These are phyloP conservation scores for Crepidotus variabilis DNA, from an alignment of 768 basidiomycete species.

Conservation along the genomic window DNA sequence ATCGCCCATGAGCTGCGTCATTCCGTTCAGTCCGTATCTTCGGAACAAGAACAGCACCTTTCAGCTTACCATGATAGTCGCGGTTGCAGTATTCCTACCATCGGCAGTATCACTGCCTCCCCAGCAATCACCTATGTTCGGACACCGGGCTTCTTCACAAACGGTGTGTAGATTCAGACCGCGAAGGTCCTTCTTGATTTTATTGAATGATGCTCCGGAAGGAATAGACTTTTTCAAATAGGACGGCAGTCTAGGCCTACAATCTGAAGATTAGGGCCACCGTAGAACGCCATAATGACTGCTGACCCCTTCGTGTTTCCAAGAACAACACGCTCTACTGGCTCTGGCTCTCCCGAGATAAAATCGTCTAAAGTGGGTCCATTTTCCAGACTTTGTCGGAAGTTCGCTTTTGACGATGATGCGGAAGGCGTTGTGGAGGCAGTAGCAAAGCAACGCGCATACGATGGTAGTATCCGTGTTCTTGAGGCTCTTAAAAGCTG, in stretches of 20 bases:
- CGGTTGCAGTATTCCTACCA: constrained; percentile 82
- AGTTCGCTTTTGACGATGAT: constrained; percentile 26
- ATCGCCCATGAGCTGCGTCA: constrained; percentile 89
- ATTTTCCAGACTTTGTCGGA: constrained; percentile 49
- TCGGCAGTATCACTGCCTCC: constrained; percentile 79
- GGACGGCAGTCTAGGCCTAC: constrained; percentile 80
- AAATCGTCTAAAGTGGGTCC: constrained; percentile 85
- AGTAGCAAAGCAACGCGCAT: constrained; percentile 25
- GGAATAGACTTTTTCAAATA: constrained; percentile 92
- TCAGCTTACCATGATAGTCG: constrained; percentile 89
- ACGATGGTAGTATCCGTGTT: constrained; percentile 2
- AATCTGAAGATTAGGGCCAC: constrained; percentile 1
- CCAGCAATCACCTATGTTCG: constrained; percentile 99
- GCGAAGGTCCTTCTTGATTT: constrained; percentile 92
- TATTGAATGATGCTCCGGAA: constrained; percentile 80
- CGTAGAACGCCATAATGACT: neutral
- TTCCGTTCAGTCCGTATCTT: constrained; percentile 3
- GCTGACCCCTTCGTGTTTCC: constrained; percentile 69
- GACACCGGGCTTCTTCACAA: constrained; percentile 97
- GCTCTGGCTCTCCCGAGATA: constrained; percentile 53
- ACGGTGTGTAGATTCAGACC: constrained; percentile 93
- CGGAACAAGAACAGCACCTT: constrained; percentile 2
- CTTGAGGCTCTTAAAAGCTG: constrained; percentile 12
- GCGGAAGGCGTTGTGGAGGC: constrained; percentile 29
- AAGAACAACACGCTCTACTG: constrained; percentile 57